These are phyloP conservation scores for Actinidia arguta DNA, from an alignment of 179 eudicot species.

Conservation along the genomic window DNA sequence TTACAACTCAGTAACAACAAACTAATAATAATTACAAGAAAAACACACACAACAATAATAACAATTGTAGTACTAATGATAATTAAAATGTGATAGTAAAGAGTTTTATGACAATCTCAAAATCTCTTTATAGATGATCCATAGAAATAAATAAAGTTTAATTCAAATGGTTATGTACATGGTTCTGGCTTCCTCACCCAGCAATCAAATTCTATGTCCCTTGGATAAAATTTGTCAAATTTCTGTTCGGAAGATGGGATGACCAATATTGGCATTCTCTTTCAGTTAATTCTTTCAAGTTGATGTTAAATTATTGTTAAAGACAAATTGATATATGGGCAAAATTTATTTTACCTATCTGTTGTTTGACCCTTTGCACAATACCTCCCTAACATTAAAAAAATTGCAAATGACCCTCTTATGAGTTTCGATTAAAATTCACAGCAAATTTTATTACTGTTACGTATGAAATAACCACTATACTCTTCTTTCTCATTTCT, in stretches of 20 bases:
- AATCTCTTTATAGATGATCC: not conserved
- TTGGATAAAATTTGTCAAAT: not conserved
- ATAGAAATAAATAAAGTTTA: not conserved
- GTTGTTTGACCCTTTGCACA: too few relatives aligned
- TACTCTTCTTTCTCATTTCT: too few relatives aligned
- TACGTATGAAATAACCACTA: too few relatives aligned
- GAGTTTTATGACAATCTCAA: not conserved
- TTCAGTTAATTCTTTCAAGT: not conserved
- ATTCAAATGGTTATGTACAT: not conserved
- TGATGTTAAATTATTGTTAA: not conserved
- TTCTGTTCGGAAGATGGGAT: not conserved
- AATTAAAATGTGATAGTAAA: not conserved
- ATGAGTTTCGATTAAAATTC: too few relatives aligned
- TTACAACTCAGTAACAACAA: not conserved
- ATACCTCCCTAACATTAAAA: too few relatives aligned
- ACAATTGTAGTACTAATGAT: not conserved
- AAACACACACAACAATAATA: not conserved
- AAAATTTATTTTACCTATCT: too few relatives aligned
- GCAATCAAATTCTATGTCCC: not conserved
- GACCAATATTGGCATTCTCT: not conserved
- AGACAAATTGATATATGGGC: not conserved
- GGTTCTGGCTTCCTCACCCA: not conserved
- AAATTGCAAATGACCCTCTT: too few relatives aligned
- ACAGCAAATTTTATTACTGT: too few relatives aligned
- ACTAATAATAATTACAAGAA: not conserved